A percentile compares a stretch with the other conserved stretches of the same genome.
Conservation (phyloP, 2,329 filamentous ascomycete genomes). For the Dothistroma septosporum region DNA sequence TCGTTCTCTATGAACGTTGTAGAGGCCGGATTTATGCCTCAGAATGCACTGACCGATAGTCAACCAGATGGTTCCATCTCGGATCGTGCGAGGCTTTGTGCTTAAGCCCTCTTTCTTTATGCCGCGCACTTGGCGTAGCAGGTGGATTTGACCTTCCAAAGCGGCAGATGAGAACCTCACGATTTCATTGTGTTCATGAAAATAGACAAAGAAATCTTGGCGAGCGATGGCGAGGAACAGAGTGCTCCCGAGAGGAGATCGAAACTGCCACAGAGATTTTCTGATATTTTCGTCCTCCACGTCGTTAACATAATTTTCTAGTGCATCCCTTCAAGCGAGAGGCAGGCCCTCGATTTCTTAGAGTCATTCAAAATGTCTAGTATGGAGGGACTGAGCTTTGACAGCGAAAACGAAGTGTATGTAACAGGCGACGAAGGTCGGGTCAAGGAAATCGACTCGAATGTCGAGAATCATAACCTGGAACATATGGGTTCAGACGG, state of each 20-base stretch:
- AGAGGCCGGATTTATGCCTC: no score
- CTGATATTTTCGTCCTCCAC: not conserved
- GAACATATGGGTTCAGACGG: not conserved
- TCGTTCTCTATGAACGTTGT: no score
- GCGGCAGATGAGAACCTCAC: not conserved
- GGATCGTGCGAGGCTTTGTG: not conserved
- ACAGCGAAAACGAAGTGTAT: not conserved
- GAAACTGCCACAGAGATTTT: not conserved
- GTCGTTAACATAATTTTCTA: not conserved
- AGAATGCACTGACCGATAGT: no score
- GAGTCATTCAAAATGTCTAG: not conserved
- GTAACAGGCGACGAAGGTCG: not conserved
- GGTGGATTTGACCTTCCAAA: not conserved
- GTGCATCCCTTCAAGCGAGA: slow-evolving; percentile 3
- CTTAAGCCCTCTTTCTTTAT: not conserved
- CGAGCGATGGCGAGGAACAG: not conserved
- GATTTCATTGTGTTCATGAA: not conserved
- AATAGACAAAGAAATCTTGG: not conserved
- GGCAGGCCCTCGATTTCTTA: slow-evolving; percentile 4
- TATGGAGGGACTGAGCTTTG: not conserved
- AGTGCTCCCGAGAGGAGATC: not conserved
- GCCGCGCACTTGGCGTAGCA: not conserved
- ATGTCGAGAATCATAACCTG: not conserved
- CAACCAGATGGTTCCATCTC: not conserved
- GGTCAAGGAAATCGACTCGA: not conserved